Conservation (phyloP, 441 rosid genomes). For the Eugenia klotzschiana region DNA sequence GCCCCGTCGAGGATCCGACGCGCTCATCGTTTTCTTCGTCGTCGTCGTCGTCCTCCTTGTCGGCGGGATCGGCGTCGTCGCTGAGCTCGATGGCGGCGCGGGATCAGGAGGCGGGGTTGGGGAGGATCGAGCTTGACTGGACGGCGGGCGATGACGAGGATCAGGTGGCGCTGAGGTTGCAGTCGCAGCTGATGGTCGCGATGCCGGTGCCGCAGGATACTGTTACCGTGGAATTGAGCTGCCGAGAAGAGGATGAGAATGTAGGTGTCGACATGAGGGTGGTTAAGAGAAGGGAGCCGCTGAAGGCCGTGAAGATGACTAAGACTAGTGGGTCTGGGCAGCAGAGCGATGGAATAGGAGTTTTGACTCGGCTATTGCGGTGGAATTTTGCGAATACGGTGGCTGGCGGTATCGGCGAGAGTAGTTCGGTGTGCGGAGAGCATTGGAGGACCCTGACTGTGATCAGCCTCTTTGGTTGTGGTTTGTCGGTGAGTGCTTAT, state of each 20-base stretch:
- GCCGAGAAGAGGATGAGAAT: slow-evolving; percentile 3
- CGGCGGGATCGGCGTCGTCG: neutral
- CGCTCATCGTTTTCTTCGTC: slow-evolving; percentile 10
- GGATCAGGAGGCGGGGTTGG: slow-evolving; percentile 58
- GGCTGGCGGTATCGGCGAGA: slow-evolving; percentile 12
- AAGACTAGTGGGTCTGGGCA: slow-evolving; percentile 70
- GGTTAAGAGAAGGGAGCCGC: slow-evolving; percentile 66
- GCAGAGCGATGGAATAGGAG: slow-evolving; percentile 71
- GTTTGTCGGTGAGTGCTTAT: slow-evolving; percentile 44
- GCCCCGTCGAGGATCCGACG: slow-evolving; percentile 21
- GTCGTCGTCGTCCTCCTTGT: neutral
- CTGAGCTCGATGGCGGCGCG: slow-evolving; percentile 9
- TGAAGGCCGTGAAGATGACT: slow-evolving; percentile 50
- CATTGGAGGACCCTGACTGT: slow-evolving; percentile 75
- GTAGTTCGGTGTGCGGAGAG: slow-evolving; percentile 28
- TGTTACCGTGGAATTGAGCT: slow-evolving; percentile 43
- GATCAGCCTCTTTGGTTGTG: slow-evolving; percentile 57
- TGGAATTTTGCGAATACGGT: slow-evolving; percentile 34
- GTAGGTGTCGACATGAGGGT: slow-evolving; percentile 64
- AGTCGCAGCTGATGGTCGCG: slow-evolving; percentile 90
- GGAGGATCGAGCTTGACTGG: slow-evolving; percentile 82
- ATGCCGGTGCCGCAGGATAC: slow-evolving; percentile 73
- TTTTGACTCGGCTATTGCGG: slow-evolving; percentile 52
- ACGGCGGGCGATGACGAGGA: slow-evolving; percentile 84
- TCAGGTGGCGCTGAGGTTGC: slow-evolving; percentile 65